Percentiles rank a stretch among this genome's conserved stretches.
These are phyloP conservation scores for Aspergillus texensis DNA, from an alignment of 2,329 filamentous ascomycete genomes.

Conservation along the genomic window DNA sequence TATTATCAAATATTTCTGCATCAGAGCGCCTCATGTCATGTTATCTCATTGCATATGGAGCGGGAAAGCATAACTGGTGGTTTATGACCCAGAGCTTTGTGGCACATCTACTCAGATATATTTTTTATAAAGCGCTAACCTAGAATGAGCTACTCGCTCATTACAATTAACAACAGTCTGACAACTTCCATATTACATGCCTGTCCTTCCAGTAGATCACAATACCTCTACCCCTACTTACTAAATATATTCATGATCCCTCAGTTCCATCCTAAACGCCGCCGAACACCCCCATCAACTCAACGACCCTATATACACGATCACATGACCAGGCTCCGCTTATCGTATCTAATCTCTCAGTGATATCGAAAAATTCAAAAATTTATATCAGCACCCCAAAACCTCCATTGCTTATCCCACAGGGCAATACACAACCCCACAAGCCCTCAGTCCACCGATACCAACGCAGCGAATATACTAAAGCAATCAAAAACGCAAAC, in stretches of 20 bases:
- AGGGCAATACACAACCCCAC: not conserved
- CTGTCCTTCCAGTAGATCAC: not conserved
- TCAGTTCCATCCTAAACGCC: not conserved
- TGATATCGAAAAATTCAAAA: conserved; percentile 11
- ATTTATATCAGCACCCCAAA: not conserved
- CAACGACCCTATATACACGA: conserved; percentile 8
- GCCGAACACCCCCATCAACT: not conserved
- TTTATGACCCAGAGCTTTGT: not conserved
- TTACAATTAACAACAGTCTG: not conserved
- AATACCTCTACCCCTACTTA: not conserved
- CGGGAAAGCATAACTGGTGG: not conserved
- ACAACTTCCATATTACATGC: not conserved
- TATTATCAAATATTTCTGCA: not conserved
- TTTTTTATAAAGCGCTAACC: not conserved
- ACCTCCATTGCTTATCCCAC: not conserved
- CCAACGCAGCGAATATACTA: not conserved
- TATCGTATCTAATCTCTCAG: conserved; percentile 17
- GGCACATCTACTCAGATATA: not conserved
- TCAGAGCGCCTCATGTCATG: not conserved
- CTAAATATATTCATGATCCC: not conserved
- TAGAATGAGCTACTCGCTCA: too few species aligned
- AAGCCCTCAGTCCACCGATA: not conserved
- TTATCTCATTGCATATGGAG: not conserved
- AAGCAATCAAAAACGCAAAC: not conserved
- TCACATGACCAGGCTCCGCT: conserved; percentile 9